Base-by-base conservation (phyloP, 495 filamentous ascomycete species). In the Acidomyces sp. region DNA sequence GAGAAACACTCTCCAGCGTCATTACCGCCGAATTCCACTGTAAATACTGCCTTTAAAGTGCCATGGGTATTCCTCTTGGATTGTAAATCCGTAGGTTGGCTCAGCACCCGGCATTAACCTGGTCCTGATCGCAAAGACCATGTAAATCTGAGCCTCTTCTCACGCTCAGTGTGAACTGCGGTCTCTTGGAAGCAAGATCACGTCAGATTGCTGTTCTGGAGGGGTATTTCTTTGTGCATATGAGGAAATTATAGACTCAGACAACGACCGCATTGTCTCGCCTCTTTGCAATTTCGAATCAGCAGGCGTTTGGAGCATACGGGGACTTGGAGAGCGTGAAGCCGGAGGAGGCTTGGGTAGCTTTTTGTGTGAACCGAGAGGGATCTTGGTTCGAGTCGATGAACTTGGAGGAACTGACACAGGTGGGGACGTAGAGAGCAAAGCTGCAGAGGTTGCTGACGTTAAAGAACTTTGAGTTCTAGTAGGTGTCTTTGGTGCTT, bases 191-290 rank as follows among this genome's bases (percentile, higher is more conserved):
- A n/a, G n/a, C n/a, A n/a, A n/a, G n/a, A n/a, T n/a, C n/a, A n/a
- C n/a, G n/a, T n/a, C n/a, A n/a, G n/a, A n/a, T n/a, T n/a, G n/a
- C n/a, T n/a, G n/a, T n/a, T n/a, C n/a, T n/a, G n/a, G n/a, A n/a
- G n/a, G n/a, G n/a, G 43, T 42, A 3, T 37, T 26, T 2, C 43
- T 36, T 26, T 48, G 27, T 1, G 42, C 43, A 24, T 46, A 50
- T n/a, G 41, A 45, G 13, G 47, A 50, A 16, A 50, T 50, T 28
- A 50, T 50, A 11, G 41, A 45, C 21, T 50, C 47, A 3, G 42
- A 50, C 35, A 50, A 18, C 25, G 47, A 50, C 10, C 47, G 41
- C 29, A 41, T n/a, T 10, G 47, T 50, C 16, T 30, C 42, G 9
- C 13, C 34, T 26, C 47, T 24, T 13, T 39, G 41, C 21, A 39